Evolutionary conservation across 2,329 filamentous ascomycete genomes (phyloP), one percentile per base, ranked within the genome.

Genomic region (Colletotrichum eleusines): DNA sequence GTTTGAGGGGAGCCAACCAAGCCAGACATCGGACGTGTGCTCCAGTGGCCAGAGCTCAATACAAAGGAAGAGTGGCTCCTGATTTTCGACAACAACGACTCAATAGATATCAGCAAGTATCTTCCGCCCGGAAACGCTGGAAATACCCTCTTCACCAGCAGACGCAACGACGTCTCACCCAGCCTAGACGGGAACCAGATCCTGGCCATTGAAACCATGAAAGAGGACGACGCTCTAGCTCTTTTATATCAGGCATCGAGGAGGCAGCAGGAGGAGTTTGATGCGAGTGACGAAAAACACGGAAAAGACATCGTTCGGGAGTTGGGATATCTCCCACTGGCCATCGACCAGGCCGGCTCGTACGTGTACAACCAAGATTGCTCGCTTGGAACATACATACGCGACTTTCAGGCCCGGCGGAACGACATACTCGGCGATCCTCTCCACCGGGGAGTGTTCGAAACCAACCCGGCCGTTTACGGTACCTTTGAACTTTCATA

Each of bases 131-230:
- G 74, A 1, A 61, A 71, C 7, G 74, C 63, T 0, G 78, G 78
- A 0, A 78, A 77, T 51, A 72, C 80, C 0, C 64, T 80, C 16
- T 79, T 78, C 67, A 80, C 77, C 2, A 73, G 76, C 66, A 62
- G 75, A 54, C 65, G 63, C 23, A 38, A 60, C 18, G 20, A 69
- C 1, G 51, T 74, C 46, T 11, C 59, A 8, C 50, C 59, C 0
- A 51, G 0, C 0, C 9, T 68, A 0, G 26, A 63, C 9, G 23
- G 12, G 14, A 0, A 31, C 1, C 51, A 68, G 4, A 63, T 51
- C 1, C 6, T 53, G 6, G 53, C 53, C 0, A 12, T 64, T 0
- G 66, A 69, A 1, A 16, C 16, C 2, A 69, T 69, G 66, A 42
- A 53, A 0, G 66, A 57, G 18, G 35, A 44, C 0, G 66, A 69